A percentile compares a stretch with the other conserved stretches of the same genome.
Evolutionary conservation across 2,329 filamentous ascomycete genomes (phyloP).

Genomic region (Venturia carpophila): DNA sequence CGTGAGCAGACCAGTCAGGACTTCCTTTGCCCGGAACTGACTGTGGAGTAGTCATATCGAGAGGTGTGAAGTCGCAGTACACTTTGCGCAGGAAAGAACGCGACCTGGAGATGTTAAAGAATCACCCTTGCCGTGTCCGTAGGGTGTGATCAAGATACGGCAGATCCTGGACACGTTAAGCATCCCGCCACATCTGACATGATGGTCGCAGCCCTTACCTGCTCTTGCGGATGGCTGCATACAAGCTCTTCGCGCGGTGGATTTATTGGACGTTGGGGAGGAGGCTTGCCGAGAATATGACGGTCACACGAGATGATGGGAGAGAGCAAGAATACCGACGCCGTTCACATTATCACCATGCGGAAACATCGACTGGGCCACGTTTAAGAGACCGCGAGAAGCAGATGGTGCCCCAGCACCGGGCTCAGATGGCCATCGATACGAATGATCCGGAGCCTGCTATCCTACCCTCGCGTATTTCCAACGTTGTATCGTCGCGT

Average conservation of each 20-base stretch:
- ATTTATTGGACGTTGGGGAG: neutral
- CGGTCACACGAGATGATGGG: no score
- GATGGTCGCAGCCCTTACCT: neutral
- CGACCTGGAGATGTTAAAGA: neutral
- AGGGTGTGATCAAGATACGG: conserved; percentile 2
- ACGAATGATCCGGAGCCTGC: neutral
- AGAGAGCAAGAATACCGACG: no score
- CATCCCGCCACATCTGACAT: neutral
- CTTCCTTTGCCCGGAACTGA: neutral
- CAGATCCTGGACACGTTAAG: neutral
- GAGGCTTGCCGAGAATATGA: neutral
- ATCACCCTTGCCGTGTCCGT: neutral
- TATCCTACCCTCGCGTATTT: no score
- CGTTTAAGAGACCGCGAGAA: no score
- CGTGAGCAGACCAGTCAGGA: neutral
- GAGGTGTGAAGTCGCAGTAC: neutral
- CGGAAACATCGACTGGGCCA: no score
- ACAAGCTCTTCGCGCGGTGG: neutral
- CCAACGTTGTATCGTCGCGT: no score
- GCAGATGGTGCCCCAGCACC: no score
- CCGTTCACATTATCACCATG: no score
- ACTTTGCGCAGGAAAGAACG: neutral
- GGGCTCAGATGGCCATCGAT: neutral
- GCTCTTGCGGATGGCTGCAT: neutral
- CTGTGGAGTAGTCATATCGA: neutral